Conservation (phyloP, 202 grass and related monocot genomes). For the Zoysia matrella region DNA sequence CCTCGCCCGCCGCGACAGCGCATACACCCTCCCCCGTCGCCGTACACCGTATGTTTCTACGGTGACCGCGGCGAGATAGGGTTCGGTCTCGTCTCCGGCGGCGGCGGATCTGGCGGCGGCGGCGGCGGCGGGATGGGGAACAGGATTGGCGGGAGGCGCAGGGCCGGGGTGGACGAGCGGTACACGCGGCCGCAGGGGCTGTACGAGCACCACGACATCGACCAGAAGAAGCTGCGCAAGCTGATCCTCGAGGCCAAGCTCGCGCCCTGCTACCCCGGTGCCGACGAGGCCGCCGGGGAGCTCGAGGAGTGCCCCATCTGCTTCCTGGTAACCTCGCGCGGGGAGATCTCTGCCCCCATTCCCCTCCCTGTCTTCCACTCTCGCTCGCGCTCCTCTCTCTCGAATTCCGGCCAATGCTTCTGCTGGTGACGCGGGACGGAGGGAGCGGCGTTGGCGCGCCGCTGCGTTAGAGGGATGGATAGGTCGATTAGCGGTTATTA, state of each 20-base stretch:
- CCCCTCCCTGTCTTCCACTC: no score
- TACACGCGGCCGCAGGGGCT: conserved; percentile 94
- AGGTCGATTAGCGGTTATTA: conserved; percentile 24
- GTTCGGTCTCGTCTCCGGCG: conserved; percentile 39
- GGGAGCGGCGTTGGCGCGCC: not conserved
- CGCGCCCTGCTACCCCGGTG: no score
- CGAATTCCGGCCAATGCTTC: no score
- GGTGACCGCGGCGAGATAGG: conserved; percentile 48
- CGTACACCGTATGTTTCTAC: conserved; percentile 64
- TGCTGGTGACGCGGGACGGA: conserved; percentile 3
- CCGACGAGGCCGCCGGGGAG: no score
- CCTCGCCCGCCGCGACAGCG: conserved; percentile 37
- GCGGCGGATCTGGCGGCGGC: no score
- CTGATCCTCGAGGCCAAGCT: no score
- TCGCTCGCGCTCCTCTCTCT: no score
- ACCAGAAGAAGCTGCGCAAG: no score
- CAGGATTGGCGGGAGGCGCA: conserved; percentile 79
- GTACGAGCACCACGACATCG: conserved; percentile 91
- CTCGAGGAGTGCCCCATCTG: no score
- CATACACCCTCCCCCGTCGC: conserved; percentile 32
- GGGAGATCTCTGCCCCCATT: no score
- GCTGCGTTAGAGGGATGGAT: not conserved
- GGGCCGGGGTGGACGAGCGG: conserved; percentile 81
- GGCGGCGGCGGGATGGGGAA: conserved; percentile 77
- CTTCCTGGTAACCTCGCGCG: no score